Evolutionary conservation across 176 grass and related monocot genomes (phyloP), one percentile per base, ranked within the genome.

Genomic region (Avena atlantica): DNA sequence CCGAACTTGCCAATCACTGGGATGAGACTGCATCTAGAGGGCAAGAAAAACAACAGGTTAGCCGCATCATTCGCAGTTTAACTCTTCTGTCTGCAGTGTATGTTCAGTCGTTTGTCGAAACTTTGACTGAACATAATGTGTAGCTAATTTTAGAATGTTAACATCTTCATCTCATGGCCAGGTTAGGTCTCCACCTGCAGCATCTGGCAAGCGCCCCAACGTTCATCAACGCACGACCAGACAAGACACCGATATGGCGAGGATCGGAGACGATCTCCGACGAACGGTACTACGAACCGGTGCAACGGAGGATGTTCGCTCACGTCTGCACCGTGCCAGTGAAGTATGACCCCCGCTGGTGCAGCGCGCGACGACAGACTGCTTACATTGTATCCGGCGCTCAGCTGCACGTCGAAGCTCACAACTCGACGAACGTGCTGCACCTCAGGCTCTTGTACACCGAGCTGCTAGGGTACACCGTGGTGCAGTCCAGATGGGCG

Each of bases 1-100:
- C 87, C 84, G 74, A 91, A 40, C 75, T 42, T 82, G 56, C 97
- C 97, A 7, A n/a, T 96, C 66, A 98, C 89, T 6, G 97, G 97
- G 19, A 93, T 98, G 93, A 88, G 97, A 62, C 84, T 98, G 70
- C 88, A 98, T 81, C 92, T 96, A 9, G 97, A 98, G 85, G 94
- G 97, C 76, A 98, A 91, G 86, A 96, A 94, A 36, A 96, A 90
- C 69, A 90, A 98, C 77, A 36, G 90, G 94, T 91, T 57, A 90
- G 80, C 82, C 21, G 42, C 8, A 19, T 21, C 12, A 10, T 24
- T 56, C 40, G 1, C 14, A 34, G 31, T 25, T 10, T 25, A 66
- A 27, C 31, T 6, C 15, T 17, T 71, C 17, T 64, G 31, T 83
- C 44, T 3, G 70, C 70, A 74, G 13, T 1, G 12, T 42, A 42